Evolutionary conservation across 2,329 filamentous ascomycete species (phyloP).

Genomic region (Ophiostoma sp.): DNA sequence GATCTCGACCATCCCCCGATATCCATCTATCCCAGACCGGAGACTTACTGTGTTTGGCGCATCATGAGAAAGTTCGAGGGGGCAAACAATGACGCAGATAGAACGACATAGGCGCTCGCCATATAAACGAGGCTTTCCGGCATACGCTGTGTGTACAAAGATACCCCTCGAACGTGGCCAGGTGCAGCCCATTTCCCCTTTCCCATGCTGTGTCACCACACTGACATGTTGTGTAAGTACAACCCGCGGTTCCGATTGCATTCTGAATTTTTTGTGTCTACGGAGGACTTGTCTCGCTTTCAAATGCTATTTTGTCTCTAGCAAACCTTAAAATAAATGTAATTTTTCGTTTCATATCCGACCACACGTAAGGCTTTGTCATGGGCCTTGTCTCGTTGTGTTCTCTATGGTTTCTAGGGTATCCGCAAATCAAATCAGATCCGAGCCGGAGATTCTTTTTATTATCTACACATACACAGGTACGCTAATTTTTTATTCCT

Average conservation of each 20-base stretch:
- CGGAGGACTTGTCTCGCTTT: slow-evolving; percentile 1
- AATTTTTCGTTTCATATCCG: slow-evolving; percentile 5
- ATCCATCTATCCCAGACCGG: slow-evolving; percentile 18
- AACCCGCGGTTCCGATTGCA: slow-evolving; percentile 17
- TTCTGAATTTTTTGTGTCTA: background rate
- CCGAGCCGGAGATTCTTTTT: background rate
- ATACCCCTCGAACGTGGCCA: background rate
- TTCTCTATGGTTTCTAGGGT: background rate
- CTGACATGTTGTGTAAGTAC: slow-evolving; percentile 19
- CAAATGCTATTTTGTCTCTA: background rate
- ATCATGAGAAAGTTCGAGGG: background rate
- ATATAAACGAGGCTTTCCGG: slow-evolving; percentile 10
- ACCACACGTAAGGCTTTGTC: slow-evolving; percentile 21
- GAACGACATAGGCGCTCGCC: background rate
- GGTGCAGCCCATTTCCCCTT: background rate
- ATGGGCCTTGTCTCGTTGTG: background rate
- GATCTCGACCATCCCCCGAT: background rate
- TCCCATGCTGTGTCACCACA: slow-evolving; percentile 11
- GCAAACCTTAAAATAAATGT: slow-evolving; percentile 11
- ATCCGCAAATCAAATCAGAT: background rate
- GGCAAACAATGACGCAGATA: background rate
- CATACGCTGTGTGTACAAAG: background rate
- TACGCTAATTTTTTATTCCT: background rate
- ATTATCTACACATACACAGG: no score
- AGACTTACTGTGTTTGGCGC: slow-evolving; percentile 9